Evolutionary conservation across 176 grass and related monocot genomes (phyloP).

Genomic region (Carex kokanica): DNA sequence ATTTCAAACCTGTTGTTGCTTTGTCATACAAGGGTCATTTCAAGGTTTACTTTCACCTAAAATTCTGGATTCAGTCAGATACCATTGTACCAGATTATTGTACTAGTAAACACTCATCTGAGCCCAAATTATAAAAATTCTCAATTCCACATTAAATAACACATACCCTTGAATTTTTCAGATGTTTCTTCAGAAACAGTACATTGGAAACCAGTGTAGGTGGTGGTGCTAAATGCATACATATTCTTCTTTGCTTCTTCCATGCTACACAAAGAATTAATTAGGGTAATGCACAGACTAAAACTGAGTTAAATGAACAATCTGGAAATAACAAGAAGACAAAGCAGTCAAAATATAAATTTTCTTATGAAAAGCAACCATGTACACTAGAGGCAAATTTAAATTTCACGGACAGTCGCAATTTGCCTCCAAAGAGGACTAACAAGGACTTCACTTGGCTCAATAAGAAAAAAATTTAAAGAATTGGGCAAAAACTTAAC

Average conservation of each 20-base stretch:
- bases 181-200: constrained; percentile 86
- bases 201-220: constrained; percentile 90
- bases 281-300: neutral
- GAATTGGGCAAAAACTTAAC: neutral
- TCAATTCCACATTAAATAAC: neutral
- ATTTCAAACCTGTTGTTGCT: neutral
- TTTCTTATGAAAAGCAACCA: neutral
- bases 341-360: neutral
- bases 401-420: neutral
- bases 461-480: neutral
- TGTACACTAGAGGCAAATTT: neutral
- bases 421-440: neutral
- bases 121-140: neutral
- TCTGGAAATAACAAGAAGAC: neutral
- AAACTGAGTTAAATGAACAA: neutral
- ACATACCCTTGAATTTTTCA: constrained; percentile 88
- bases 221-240: constrained; percentile 93
- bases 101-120: neutral
- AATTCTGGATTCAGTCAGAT: neutral
- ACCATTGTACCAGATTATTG: neutral
- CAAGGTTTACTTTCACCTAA: neutral
- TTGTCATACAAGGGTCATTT: constrained; percentile 5
- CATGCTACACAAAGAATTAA: constrained; percentile 44
- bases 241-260: constrained; percentile 98
- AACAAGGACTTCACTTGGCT: neutral